Evolutionary conservation across 2,329 filamentous ascomycete species (phyloP).

Genomic region (Blastomyces parvus): DNA sequence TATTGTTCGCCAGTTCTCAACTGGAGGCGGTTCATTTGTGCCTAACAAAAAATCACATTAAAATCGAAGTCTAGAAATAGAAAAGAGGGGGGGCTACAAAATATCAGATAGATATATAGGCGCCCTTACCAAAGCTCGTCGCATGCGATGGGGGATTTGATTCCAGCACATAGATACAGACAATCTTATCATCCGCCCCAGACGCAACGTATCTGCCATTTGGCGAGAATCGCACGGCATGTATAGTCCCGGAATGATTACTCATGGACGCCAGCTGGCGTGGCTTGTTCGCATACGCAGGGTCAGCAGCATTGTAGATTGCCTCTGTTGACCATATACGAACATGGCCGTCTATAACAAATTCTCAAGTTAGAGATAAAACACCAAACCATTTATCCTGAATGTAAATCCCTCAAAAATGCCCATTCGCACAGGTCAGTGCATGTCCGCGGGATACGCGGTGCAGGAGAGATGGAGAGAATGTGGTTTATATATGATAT

Average conservation of each 20-base stretch:
- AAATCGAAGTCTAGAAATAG: not conserved
- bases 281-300: slow-evolving; percentile 61
- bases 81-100: not conserved
- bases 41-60: slow-evolving; percentile 38
- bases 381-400: not conserved
- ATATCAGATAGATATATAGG: not conserved
- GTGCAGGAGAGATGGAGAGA: not conserved
- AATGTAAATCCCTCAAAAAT: not conserved
- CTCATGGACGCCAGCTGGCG: slow-evolving; percentile 96
- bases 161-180: slow-evolving; percentile 91
- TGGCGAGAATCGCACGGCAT: slow-evolving; percentile 91
- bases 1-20: slow-evolving; percentile 97
- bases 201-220: slow-evolving; percentile 94
- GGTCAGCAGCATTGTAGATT: slow-evolving; percentile 69
- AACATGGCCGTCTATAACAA: slow-evolving; percentile 76
- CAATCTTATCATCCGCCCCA: slow-evolving; percentile 96
- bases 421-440: not conserved
- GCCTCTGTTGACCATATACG: slow-evolving; percentile 96
- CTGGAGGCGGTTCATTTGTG: slow-evolving; percentile 78
- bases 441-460: not conserved
- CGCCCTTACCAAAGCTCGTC: slow-evolving; percentile 63
- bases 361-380: slow-evolving; percentile 17
- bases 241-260: slow-evolving; percentile 95
- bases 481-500: not conserved
- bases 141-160: slow-evolving; percentile 66